Conservation (phyloP, 1,139 yeast genomes). For the Candida pseudoviswanathii region DNA sequence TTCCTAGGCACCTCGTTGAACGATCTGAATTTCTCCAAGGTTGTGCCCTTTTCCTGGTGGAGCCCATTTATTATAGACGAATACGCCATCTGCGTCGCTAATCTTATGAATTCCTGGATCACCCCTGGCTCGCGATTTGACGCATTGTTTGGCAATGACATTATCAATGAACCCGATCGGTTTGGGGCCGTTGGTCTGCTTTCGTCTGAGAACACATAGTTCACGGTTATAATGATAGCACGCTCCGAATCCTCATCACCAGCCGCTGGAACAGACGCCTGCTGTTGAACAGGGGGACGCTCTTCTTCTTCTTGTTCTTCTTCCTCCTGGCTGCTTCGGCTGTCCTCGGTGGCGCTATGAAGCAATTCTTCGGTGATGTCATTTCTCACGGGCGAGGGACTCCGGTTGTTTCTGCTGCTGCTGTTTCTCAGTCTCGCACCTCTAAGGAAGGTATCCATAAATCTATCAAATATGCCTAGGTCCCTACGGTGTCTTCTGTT, state of each 20-base stretch:
- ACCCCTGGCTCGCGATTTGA: slow-evolving; percentile 55
- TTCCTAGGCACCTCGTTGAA: slow-evolving; percentile 36
- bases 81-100: slow-evolving; percentile 73
- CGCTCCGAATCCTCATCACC: slow-evolving; percentile 12
- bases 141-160: slow-evolving; percentile 67
- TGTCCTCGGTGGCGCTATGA: neutral
- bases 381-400: slow-evolving; percentile 1
- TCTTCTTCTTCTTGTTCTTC: no score
- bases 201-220: slow-evolving; percentile 48
- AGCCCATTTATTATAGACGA: slow-evolving; percentile 54
- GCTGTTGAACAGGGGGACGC: neutral
- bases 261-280: neutral
- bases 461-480: slow-evolving; percentile 15
- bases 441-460: slow-evolving; percentile 13
- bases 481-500: slow-evolving; percentile 10
- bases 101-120: slow-evolving; percentile 57
- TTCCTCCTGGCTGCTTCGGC: neutral
- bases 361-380: slow-evolving; percentile 3
- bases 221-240: slow-evolving; percentile 47
- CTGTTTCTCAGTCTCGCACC: neutral
- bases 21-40: slow-evolving; percentile 52
- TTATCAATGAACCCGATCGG: slow-evolving; percentile 56
- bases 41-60: slow-evolving; percentile 50
- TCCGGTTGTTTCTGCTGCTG: slow-evolving; percentile 1
- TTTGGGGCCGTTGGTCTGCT: slow-evolving; percentile 43